Conservation (phyloP, 2,329 filamentous ascomycete genomes). For the Chalaropsis ovoidea region DNA sequence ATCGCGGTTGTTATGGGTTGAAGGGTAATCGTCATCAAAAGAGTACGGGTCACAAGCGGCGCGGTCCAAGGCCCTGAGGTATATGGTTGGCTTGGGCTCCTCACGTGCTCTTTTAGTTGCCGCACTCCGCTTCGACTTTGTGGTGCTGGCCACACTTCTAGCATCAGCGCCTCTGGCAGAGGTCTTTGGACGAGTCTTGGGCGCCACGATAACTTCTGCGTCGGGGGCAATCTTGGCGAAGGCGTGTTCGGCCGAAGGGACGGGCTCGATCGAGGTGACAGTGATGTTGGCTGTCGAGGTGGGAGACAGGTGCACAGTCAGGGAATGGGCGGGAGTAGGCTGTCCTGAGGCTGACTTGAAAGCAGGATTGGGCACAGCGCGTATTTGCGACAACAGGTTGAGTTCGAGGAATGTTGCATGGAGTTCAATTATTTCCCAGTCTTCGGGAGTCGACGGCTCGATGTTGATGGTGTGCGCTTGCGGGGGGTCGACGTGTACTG, state of each 20-base stretch:
- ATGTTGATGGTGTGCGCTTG: slow-evolving; percentile 92
- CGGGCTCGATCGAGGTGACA: slow-evolving; percentile 71
- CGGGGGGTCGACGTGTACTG: slow-evolving; percentile 79
- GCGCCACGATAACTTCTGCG: slow-evolving; percentile 93
- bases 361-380: slow-evolving; percentile 78
- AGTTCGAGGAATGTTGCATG: slow-evolving; percentile 93
- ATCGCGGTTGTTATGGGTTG: slow-evolving; percentile 38
- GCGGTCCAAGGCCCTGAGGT: slow-evolving; percentile 70
- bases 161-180: slow-evolving; percentile 46
- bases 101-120: slow-evolving; percentile 54
- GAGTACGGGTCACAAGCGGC: slow-evolving; percentile 44
- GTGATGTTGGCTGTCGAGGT: slow-evolving; percentile 91
- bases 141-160: slow-evolving; percentile 68
- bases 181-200: slow-evolving; percentile 73
- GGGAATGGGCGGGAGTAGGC: slow-evolving; percentile 55
- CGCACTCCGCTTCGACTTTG: slow-evolving; percentile 68
- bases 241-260: slow-evolving; percentile 53
- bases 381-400: slow-evolving; percentile 85
- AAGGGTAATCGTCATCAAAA: slow-evolving; percentile 66
- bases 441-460: slow-evolving; percentile 84
- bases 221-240: slow-evolving; percentile 92
- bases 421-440: slow-evolving; percentile 98
- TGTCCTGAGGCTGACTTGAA: slow-evolving; percentile 45
- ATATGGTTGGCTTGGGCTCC: slow-evolving; percentile 56
- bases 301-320: slow-evolving; percentile 87